phyloP scores from a whole-genome alignment of 1,284 basidiomycete genomes.

The Inonotus obliquus region DNA sequence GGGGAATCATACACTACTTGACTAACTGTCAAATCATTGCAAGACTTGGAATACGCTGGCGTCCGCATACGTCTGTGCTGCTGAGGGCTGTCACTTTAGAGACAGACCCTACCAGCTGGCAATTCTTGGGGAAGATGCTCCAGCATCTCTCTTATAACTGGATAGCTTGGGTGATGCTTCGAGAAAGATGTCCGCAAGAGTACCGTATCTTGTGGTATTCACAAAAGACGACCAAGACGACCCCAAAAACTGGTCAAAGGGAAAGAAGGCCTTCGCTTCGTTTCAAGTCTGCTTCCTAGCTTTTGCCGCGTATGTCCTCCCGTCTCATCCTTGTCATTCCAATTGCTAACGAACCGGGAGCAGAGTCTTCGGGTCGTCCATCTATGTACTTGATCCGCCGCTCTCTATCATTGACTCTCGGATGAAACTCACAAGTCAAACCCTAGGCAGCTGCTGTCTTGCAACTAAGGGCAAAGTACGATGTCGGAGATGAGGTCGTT shows the following conservation, averaged over 20 bases:
- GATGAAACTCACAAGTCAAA: not conserved
- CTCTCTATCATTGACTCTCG: not conserved
- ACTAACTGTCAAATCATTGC: not conserved
- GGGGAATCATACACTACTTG: not conserved
- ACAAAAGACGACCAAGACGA: conserved; percentile 8
- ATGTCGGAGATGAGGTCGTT: conserved; percentile 21
- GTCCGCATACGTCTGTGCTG: not conserved
- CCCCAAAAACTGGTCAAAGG: conserved; percentile 14
- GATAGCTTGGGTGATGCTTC: not conserved
- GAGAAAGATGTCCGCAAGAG: not conserved
- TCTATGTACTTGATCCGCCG: conserved; percentile 22
- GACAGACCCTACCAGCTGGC: not conserved
- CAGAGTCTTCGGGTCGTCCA: conserved; percentile 23
- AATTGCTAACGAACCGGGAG: not conserved
- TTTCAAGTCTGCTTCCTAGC: conserved; percentile 17
- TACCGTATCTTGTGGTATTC: conserved; percentile 8
- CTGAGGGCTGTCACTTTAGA: not conserved
- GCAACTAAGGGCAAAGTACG: conserved; percentile 22
- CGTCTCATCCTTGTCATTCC: not conserved
- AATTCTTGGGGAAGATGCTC: not conserved
- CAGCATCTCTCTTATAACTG: not conserved
- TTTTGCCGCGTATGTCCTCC: conserved; percentile 17
- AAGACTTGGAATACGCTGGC: not conserved
- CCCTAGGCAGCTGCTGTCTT: conserved; percentile 25
- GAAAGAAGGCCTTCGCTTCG: conserved; percentile 7